Evolutionary conservation across 176 grass and related monocot species (phyloP).

Genomic region (Melocanna baccifera): DNA sequence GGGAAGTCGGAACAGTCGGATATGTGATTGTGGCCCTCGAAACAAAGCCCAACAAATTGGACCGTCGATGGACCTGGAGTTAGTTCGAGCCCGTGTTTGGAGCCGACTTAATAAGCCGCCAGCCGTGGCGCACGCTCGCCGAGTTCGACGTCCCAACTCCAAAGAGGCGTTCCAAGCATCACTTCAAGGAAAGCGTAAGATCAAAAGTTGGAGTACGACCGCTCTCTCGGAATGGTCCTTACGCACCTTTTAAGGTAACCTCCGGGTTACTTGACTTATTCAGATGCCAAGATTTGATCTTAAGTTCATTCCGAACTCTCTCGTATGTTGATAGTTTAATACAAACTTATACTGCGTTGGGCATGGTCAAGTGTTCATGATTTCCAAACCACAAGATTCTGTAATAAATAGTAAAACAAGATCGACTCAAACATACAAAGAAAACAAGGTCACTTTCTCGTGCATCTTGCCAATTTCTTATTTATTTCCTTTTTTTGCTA

Average conservation of each 20-base stretch:
- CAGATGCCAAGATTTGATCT: slow-evolving; percentile 1
- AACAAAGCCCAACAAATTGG: neutral
- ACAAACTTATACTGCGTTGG: neutral
- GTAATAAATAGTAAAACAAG: neutral
- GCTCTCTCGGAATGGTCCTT: slow-evolving; percentile 97
- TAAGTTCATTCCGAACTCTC: neutral
- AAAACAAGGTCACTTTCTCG: neutral
- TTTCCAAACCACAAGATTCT: neutral
- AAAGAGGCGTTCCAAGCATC: slow-evolving; percentile 73
- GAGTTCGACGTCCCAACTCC: too few relatives aligned
- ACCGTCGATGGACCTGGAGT: neutral
- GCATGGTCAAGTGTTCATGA: neutral
- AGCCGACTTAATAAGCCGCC: neutral
- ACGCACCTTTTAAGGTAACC: slow-evolving; percentile 87
- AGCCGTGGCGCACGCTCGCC: too few relatives aligned
- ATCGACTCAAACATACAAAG: neutral
- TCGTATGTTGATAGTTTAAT: neutral
- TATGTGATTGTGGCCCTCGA: neutral
- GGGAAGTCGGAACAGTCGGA: neutral
- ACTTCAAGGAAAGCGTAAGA: slow-evolving; percentile 83
- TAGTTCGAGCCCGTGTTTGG: neutral
- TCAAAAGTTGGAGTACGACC: slow-evolving; percentile 93
- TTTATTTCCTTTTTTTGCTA: neutral
- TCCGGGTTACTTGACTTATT: slow-evolving; percentile 19
- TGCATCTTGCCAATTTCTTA: neutral